These are phyloP conservation scores for Talaromyces sp. DNA, from an alignment of 2,329 filamentous ascomycete genomes.

Conservation along the genomic window DNA sequence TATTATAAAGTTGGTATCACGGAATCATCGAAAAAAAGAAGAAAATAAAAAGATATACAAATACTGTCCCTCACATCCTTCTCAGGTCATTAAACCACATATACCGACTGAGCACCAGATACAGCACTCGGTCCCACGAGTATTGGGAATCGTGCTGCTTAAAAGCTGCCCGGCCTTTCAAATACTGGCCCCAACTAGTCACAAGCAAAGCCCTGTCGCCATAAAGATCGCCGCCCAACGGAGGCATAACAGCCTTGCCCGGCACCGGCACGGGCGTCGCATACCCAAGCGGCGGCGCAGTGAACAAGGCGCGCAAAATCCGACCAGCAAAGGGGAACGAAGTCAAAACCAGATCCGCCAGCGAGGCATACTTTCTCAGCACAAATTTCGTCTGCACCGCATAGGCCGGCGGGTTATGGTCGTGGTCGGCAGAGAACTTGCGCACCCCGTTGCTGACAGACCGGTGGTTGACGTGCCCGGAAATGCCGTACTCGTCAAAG, in stretches of 20 bases:
- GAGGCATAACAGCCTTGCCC: not conserved
- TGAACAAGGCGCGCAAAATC: constrained; percentile 17
- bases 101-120: constrained; percentile 37
- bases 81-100: constrained; percentile 36
- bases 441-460: constrained; percentile 36
- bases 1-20: not conserved
- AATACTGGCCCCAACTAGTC: constrained; percentile 33
- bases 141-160: constrained; percentile 36
- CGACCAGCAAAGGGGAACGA: constrained; percentile 29
- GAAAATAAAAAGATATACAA: not conserved
- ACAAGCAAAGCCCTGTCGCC: constrained; percentile 29
- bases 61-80: constrained; percentile 3
- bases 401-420: constrained; percentile 29
- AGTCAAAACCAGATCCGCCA: constrained; percentile 34
- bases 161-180: constrained; percentile 32
- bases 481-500: constrained; percentile 38
- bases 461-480: constrained; percentile 37
- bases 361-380: constrained; percentile 35
- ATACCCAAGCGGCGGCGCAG: constrained; percentile 3
- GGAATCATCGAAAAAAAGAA: not conserved
- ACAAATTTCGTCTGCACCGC: constrained; percentile 32
- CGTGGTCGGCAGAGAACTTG: constrained; percentile 20
- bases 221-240: constrained; percentile 8
- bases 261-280: not conserved
- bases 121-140: constrained; percentile 37